Conservation (phyloP, 2,329 filamentous ascomycete genomes). For the Paraphoma chrysanthemicola region DNA sequence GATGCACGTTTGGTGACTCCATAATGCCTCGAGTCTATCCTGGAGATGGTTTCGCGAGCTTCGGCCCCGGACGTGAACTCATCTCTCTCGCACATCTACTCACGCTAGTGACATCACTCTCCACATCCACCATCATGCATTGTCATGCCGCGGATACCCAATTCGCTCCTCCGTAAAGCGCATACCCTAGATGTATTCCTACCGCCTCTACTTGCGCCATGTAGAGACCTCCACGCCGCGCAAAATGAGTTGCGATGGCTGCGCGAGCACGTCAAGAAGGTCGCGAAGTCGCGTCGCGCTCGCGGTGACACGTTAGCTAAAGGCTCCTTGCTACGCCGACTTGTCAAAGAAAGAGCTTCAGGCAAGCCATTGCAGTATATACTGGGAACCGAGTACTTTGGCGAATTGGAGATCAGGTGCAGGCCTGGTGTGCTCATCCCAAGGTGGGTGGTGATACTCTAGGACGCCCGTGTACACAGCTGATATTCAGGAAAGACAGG, state of each 20-base stretch:
- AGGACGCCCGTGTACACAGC: background rate
- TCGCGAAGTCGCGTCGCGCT: conserved; percentile 26
- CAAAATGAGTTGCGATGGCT: conserved; percentile 78
- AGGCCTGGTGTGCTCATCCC: conserved; percentile 83
- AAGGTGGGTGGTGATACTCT: conserved; percentile 56
- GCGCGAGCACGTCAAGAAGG: conserved; percentile 58
- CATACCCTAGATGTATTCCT: conserved; percentile 62
- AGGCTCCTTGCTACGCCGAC: conserved; percentile 26
- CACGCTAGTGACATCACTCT: conserved; percentile 5
- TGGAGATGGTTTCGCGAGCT: background rate
- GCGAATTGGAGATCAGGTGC: conserved; percentile 79
- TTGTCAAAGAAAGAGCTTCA: conserved; percentile 50
- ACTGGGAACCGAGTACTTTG: conserved; percentile 87
- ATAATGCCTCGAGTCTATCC: no score
- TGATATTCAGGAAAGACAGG: conserved; percentile 42
- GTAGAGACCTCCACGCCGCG: conserved; percentile 68
- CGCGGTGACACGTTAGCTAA: conserved; percentile 24
- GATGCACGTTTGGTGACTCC: no score
- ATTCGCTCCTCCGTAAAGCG: conserved; percentile 63
- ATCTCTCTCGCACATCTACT: background rate
- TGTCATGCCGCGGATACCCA: conserved; percentile 65
- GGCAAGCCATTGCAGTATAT: conserved; percentile 90
- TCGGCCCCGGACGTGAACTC: background rate
- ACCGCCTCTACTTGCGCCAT: conserved; percentile 67
- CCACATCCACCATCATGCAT: conserved; percentile 4